Evolutionary conservation across 768 basidiomycete genomes (phyloP).

Genomic region (Amanita inopinata): DNA sequence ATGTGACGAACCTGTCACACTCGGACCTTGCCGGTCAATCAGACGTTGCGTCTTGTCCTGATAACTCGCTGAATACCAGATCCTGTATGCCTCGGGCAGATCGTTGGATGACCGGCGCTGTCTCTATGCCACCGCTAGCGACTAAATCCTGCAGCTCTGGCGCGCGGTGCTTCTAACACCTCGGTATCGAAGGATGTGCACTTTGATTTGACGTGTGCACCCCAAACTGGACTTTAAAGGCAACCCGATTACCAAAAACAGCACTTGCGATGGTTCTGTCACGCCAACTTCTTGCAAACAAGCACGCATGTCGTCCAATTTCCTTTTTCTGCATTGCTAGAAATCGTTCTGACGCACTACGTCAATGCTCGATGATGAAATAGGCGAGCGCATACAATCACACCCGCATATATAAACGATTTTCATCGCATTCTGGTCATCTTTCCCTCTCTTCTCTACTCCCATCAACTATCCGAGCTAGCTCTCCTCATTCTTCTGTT

Average conservation of each 20-base stretch:
- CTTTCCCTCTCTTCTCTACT: slow-evolving; percentile 4
- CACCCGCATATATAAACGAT: slow-evolving; percentile 7
- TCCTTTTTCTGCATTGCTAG: slow-evolving; percentile 4
- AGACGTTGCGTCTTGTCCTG: not conserved
- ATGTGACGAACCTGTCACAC: not conserved
- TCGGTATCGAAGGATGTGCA: slow-evolving; percentile 1
- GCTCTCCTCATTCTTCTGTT: slow-evolving; percentile 1
- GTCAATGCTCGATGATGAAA: slow-evolving; percentile 9
- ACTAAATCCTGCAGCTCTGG: not conserved
- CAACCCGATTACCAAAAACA: not conserved
- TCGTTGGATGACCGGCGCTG: no score
- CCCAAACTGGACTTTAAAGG: not conserved
- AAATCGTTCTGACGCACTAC: not conserved
- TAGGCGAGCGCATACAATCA: slow-evolving; percentile 9
- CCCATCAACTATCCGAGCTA: slow-evolving; percentile 8
- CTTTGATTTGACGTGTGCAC: not conserved
- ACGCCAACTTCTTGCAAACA: slow-evolving; percentile 6
- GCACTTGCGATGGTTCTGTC: no score
- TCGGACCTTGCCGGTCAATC: slow-evolving; percentile 5
- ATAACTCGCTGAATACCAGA: no score
- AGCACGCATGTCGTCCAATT: slow-evolving; percentile 3
- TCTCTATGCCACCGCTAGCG: no score
- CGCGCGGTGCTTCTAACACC: not conserved
- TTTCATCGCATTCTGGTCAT: not conserved
- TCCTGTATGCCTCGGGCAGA: no score